Base-by-base conservation (phyloP, 176 grass and related monocot genomes). In the Carex cristatella region DNA sequence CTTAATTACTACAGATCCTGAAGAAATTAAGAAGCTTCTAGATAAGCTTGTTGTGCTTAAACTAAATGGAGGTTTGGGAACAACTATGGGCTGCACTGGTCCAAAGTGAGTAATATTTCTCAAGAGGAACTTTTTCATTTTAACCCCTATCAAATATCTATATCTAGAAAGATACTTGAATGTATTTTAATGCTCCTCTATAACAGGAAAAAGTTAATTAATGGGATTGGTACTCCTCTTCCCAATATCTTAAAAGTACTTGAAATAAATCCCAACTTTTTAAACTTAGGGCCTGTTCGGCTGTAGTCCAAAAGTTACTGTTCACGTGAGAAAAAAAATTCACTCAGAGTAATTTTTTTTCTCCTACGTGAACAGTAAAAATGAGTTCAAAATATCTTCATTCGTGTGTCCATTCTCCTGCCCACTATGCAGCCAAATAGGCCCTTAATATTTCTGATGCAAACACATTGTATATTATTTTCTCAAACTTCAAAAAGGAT, bases 31-130 rank as follows among this genome's bases (percentile, higher is more conserved):
- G 91, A 90, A 92, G 85, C 91, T 98, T 79, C 91, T 98, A 27
- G 54, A 98, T 82, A 98, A 98, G 86, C 93, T 98, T 49, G 93
- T 87, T 7, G 95, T 98, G 80, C 93, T 98, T 11, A 98, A 98
- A 85, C 93, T 98, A 64, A 98, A 98, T 18, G 95, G 95, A 28
- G 95, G 95, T 14, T 80, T 98, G 42, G 95, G 93, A 0, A 98
- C 95, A 4, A 92, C 93, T 23, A 98, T 98, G 95, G 95, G 95
- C 48, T 98, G 95, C 80, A 98, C 93, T 0, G 95, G 95, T 48
- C 95, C 95, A 40, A 97, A 94, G 95, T 97, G 80, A 92, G 87
- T 70, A 5, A 61, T 66, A 31, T 54, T 59, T 81, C 53, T 65
- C 66, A 37, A 37, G 38, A 53, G 38, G 15, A 37, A 82, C 27